phyloP scores from a whole-genome alignment of 495 filamentous ascomycete species.

The Coniosporium apollinis region DNA sequence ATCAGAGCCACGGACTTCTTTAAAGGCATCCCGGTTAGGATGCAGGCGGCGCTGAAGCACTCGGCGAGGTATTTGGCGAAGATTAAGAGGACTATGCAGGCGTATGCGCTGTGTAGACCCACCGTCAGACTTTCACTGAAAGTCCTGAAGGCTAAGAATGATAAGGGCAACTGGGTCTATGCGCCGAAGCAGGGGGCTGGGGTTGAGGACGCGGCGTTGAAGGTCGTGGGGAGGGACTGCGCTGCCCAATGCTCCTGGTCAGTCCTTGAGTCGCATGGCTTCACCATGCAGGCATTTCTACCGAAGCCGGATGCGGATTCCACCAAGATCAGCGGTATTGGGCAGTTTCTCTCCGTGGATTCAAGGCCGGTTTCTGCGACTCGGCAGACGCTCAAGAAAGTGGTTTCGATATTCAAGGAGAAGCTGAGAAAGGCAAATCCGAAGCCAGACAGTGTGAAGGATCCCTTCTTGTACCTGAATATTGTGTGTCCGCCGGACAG shows the following conservation, averaged over 20 bases:
- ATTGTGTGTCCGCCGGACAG: slow-evolving; percentile 49
- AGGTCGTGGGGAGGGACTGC: slow-evolving; percentile 51
- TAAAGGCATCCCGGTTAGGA: slow-evolving; percentile 54
- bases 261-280: slow-evolving; percentile 18
- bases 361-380: slow-evolving; percentile 50
- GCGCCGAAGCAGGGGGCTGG: slow-evolving; percentile 36
- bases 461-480: slow-evolving; percentile 61
- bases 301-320: slow-evolving; percentile 35
- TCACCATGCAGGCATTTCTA: slow-evolving; percentile 41
- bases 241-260: slow-evolving; percentile 35
- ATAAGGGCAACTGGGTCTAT: slow-evolving; percentile 55
- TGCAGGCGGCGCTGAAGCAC: slow-evolving; percentile 45
- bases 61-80: slow-evolving; percentile 41
- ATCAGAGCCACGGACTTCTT: slow-evolving; percentile 54
- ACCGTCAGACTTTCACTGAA: slow-evolving; percentile 46
- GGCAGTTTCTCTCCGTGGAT: slow-evolving; percentile 62
- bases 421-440: slow-evolving; percentile 11
- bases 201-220: slow-evolving; percentile 48
- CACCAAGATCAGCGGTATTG: slow-evolving; percentile 37
- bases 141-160: slow-evolving; percentile 43
- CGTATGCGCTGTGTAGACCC: slow-evolving; percentile 60
- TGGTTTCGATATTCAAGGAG: slow-evolving; percentile 42
- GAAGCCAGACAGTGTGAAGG: slow-evolving; percentile 18
- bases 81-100: slow-evolving; percentile 51
- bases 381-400: slow-evolving; percentile 48